A percentile compares a stretch with the other conserved stretches of the same genome.
These are phyloP conservation scores for Cryptosporidium sp. DNA, from an alignment of 169 alveolate genomes.

Conservation along the genomic window DNA sequence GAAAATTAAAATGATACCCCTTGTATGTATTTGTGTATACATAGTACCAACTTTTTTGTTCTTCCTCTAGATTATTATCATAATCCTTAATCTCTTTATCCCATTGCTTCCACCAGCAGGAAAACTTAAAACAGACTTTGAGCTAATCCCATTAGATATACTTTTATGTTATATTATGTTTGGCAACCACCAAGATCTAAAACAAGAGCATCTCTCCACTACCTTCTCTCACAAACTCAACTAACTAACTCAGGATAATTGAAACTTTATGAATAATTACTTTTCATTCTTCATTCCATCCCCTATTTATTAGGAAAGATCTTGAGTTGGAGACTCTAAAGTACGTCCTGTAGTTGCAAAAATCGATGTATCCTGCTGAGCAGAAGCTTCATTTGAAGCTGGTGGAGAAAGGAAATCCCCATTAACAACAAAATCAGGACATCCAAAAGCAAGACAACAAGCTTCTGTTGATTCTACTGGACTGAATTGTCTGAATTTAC, in stretches of 20 bases:
- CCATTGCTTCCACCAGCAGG: conserved; percentile 72
- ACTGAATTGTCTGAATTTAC: conserved; percentile 53
- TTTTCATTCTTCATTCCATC: neutral
- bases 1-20: no score
- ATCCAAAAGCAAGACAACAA: conserved; percentile 55
- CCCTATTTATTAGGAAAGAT: neutral
- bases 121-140: conserved; percentile 15
- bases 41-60: no score
- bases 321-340: neutral
- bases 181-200: neutral
- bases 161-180: conserved; percentile 34
- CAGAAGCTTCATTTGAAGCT: conserved; percentile 58
- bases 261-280: neutral
- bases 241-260: conserved; percentile 14
- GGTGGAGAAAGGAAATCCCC: conserved; percentile 69
- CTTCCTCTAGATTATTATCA: no score
- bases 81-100: neutral
- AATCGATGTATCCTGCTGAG: neutral
- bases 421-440: conserved; percentile 19
- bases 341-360: neutral
- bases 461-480: conserved; percentile 50
- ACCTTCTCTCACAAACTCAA: neutral
- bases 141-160: conserved; percentile 26
- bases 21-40: no score
- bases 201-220: no score